Conservation (phyloP, 108 stramenopile species). For the Chaetoceros tenuissimus region DNA sequence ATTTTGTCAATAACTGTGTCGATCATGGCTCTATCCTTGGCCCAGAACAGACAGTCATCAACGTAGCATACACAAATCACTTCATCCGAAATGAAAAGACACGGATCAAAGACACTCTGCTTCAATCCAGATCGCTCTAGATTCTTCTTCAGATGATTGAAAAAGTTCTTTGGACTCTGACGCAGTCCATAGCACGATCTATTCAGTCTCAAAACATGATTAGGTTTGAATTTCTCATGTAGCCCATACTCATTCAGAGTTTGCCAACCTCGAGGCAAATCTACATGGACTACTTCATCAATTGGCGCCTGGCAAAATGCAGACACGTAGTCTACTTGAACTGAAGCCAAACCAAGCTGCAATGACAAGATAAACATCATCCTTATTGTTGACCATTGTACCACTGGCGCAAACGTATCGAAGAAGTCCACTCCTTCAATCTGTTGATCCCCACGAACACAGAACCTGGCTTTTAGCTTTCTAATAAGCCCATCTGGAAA, state of each 20-base stretch:
- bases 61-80: constrained; percentile 13
- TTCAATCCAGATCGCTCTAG: constrained; percentile 3
- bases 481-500: constrained; percentile 34
- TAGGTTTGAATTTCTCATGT: no score
- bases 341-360: constrained; percentile 17
- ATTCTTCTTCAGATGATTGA: constrained; percentile 2
- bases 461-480: constrained; percentile 51
- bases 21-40: neutral
- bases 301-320: constrained; percentile 38
- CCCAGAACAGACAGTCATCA: no score
- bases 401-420: constrained; percentile 41
- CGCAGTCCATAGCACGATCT: constrained; percentile 21
- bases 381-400: constrained; percentile 34
- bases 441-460: constrained; percentile 43
- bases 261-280: no score
- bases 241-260: neutral
- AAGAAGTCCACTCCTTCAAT: constrained; percentile 49
- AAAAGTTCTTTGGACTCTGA: constrained; percentile 21
- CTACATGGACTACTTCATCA: constrained; percentile 26
- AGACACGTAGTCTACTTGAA: constrained; percentile 31
- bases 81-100: constrained; percentile 8
- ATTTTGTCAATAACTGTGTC: constrained; percentile 12
- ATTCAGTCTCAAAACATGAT: constrained; percentile 20
- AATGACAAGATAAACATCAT: constrained; percentile 16
- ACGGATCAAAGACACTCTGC: constrained; percentile 5